A percentile compares a stretch with the other conserved stretches of the same genome.
Evolutionary conservation across 495 filamentous ascomycete species (phyloP).

Genomic region (Aspergillus indologenus): DNA sequence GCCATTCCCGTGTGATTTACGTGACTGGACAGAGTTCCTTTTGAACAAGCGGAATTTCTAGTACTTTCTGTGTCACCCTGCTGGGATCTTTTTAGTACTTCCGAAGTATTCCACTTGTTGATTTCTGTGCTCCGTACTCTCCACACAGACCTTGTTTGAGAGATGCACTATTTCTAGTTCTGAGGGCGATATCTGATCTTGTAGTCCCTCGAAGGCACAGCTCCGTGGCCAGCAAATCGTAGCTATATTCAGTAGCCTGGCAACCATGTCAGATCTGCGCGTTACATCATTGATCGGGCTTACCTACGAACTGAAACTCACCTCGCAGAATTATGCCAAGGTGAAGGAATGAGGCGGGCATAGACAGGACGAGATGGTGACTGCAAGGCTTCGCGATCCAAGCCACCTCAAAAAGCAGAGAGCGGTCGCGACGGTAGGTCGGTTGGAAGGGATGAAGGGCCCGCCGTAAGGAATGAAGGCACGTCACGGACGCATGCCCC

Average conservation of each 20-base stretch:
- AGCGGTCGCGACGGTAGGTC: slow-evolving; percentile 14
- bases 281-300: background rate
- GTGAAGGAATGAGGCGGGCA: background rate
- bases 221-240: background rate
- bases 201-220: background rate
- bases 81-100: slow-evolving; percentile 1
- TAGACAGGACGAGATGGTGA: slow-evolving; percentile 7
- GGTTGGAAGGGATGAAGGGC: slow-evolving; percentile 24
- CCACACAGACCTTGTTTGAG: background rate
- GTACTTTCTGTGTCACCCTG: slow-evolving; percentile 13
- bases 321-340: slow-evolving; percentile 16
- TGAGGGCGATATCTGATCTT: background rate
- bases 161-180: background rate
- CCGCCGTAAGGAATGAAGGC: slow-evolving; percentile 30
- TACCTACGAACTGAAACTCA: slow-evolving; percentile 2
- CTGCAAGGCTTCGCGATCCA: background rate
- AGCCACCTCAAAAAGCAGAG: slow-evolving; percentile 9
- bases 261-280: slow-evolving; percentile 15
- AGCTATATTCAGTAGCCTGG: slow-evolving; percentile 11
- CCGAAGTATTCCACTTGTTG: background rate
- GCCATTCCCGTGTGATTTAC: slow-evolving; percentile 31
- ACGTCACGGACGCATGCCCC: slow-evolving; percentile 31
- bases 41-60: slow-evolving; percentile 6
- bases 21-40: slow-evolving; percentile 12
- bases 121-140: background rate